These are phyloP conservation scores for Colletotrichum siamense DNA, from an alignment of 2,329 filamentous ascomycete genomes.

Conservation along the genomic window DNA sequence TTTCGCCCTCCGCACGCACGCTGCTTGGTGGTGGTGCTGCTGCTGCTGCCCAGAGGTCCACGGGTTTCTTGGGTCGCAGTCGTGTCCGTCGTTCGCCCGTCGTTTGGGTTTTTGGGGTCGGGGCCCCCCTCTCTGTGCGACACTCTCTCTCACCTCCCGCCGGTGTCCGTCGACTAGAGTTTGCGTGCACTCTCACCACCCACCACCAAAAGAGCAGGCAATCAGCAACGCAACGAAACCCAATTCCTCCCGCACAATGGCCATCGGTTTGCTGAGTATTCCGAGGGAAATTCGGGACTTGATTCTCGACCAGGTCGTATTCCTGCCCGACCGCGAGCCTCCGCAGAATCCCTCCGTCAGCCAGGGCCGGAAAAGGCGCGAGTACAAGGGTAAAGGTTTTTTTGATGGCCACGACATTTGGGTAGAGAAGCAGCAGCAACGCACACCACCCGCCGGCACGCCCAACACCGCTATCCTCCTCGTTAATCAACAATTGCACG, in stretches of 20 bases:
- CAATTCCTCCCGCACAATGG: constrained; percentile 3
- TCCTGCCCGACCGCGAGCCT: constrained; percentile 12
- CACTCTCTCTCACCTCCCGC: neutral
- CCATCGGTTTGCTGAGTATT: constrained; percentile 17
- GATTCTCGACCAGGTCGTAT: constrained; percentile 21
- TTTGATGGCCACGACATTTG: constrained; percentile 24
- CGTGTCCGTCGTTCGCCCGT: neutral
- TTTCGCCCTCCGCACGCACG: neutral
- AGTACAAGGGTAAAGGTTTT: constrained; percentile 21
- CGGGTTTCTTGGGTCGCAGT: neutral
- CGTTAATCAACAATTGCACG: constrained; percentile 23
- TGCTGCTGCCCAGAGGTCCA: neutral
- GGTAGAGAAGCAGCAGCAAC: constrained; percentile 5
- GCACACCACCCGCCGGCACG: constrained; percentile 8
- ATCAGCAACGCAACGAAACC: neutral
- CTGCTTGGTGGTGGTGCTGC: neutral
- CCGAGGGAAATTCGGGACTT: constrained; percentile 22
- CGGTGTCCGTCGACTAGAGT: neutral
- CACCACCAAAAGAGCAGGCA: neutral
- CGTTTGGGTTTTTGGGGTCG: neutral
- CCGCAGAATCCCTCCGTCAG: constrained; percentile 13
- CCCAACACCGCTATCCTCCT: constrained; percentile 20
- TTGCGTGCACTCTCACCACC: neutral
- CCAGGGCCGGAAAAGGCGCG: constrained; percentile 19
- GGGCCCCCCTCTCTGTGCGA: neutral